phyloP scores from a whole-genome alignment of 2,329 filamentous ascomycete genomes.

The Penicillium griseofulvum region DNA sequence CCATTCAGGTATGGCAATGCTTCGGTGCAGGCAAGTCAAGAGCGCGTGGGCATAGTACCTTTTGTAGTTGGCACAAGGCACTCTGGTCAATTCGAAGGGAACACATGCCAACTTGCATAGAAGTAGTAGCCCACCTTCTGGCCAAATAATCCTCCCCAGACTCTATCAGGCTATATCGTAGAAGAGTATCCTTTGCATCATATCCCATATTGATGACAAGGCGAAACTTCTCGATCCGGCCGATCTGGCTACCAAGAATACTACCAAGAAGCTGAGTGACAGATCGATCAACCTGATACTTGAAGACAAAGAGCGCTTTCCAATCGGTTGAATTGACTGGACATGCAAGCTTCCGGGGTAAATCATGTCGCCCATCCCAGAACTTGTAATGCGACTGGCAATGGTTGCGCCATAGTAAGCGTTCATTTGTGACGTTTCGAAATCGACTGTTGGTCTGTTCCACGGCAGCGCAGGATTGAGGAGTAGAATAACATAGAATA shows the following conservation, averaged over 20 bases:
- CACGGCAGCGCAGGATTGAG: slow-evolving; percentile 51
- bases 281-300: slow-evolving; percentile 53
- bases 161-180: slow-evolving; percentile 61
- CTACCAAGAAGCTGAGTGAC: slow-evolving; percentile 60
- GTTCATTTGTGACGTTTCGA: slow-evolving; percentile 64
- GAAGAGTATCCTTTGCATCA: slow-evolving; percentile 81
- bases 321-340: slow-evolving; percentile 64
- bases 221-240: slow-evolving; percentile 67
- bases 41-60: slow-evolving; percentile 74
- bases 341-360: slow-evolving; percentile 55
- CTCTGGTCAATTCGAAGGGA: slow-evolving; percentile 7
- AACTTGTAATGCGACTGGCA: slow-evolving; percentile 68
- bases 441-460: slow-evolving; percentile 64
- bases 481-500: slow-evolving; percentile 65
- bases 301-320: slow-evolving; percentile 65
- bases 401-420: slow-evolving; percentile 75
- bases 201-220: slow-evolving; percentile 72
- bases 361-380: slow-evolving; percentile 69
- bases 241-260: slow-evolving; percentile 68
- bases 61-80: slow-evolving; percentile 6
- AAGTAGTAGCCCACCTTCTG: slow-evolving; percentile 49
- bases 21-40: slow-evolving; percentile 76
- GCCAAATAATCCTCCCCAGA: slow-evolving; percentile 74
- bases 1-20: slow-evolving; percentile 78
- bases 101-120: not conserved